These are phyloP conservation scores for Xylaria sp. DNA, from an alignment of 2,329 filamentous ascomycete genomes.

Conservation along the genomic window DNA sequence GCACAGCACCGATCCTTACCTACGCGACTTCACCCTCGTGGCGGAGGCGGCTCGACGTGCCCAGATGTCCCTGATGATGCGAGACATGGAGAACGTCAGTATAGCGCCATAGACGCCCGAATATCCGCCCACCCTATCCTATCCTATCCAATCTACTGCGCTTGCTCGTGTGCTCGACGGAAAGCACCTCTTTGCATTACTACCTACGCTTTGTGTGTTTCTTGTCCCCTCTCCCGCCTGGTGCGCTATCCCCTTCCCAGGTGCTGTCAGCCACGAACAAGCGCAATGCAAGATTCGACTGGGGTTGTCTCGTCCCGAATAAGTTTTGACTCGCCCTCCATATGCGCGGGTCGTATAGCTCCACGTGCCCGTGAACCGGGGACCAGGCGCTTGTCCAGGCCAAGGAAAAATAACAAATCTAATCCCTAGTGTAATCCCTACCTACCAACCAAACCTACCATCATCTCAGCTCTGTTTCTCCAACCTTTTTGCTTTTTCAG, in stretches of 20 bases:
- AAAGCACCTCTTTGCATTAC: conserved; percentile 13
- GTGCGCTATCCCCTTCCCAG: conserved; percentile 19
- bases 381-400: conserved; percentile 9
- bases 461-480: conserved; percentile 22
- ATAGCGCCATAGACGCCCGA: conserved; percentile 54
- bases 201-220: conserved; percentile 5
- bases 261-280: conserved; percentile 12
- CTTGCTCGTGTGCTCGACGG: conserved; percentile 16
- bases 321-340: conserved; percentile 15
- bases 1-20: conserved; percentile 66
- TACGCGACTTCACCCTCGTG: conserved; percentile 85
- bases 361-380: conserved; percentile 34
- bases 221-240: conserved; percentile 1
- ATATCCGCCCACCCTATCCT: neutral
- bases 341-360: conserved; percentile 30
- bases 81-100: conserved; percentile 82
- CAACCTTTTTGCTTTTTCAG: neutral
- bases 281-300: conserved; percentile 32
- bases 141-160: neutral
- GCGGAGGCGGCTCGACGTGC: conserved; percentile 94
- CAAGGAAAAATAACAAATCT: conserved; percentile 9
- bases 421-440: conserved; percentile 13
- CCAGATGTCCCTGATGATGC: conserved; percentile 87
- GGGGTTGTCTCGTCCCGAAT: conserved; percentile 25
- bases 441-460: neutral